Evolutionary conservation across 352 stramenopile species (phyloP).

Genomic region (Phytopythium chamaehyphon): DNA sequence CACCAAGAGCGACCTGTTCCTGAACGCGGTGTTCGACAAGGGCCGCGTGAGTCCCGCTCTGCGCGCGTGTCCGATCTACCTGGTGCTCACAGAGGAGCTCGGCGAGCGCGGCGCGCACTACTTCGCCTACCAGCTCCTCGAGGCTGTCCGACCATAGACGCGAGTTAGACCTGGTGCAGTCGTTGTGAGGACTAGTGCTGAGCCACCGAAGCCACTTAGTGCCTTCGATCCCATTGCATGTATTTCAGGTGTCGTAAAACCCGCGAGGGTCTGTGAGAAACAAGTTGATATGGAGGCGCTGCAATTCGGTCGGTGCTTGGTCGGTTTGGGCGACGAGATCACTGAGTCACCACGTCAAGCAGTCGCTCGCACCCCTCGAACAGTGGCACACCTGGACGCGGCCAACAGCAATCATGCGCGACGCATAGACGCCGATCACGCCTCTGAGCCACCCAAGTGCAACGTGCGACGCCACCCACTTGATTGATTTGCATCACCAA

Average conservation of each 20-base stretch:
- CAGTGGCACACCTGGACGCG: no score
- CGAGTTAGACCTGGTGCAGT: background rate
- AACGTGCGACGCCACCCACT: background rate
- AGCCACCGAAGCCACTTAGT: no score
- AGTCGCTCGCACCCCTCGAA: no score
- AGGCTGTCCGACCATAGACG: slow-evolving; percentile 3
- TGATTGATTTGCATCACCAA: slow-evolving; percentile 2
- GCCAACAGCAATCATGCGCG: slow-evolving; percentile 1
- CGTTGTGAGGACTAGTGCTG: background rate
- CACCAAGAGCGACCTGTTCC: slow-evolving; percentile 59
- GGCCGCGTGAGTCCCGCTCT: slow-evolving; percentile 74
- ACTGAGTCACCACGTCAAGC: no score
- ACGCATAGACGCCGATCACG: background rate
- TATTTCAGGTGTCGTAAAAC: no score
- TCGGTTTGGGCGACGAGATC: no score
- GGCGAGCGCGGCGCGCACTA: slow-evolving; percentile 83
- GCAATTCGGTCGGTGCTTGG: background rate
- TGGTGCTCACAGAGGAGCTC: slow-evolving; percentile 83
- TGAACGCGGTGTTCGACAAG: slow-evolving; percentile 79
- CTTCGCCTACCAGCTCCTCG: slow-evolving; percentile 62
- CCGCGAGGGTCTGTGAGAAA: no score
- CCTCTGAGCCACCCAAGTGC: no score
- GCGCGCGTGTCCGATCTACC: slow-evolving; percentile 64
- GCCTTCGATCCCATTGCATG: background rate
- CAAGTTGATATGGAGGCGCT: background rate